Percentiles rank a stretch among this genome's conserved stretches.
These are phyloP conservation scores for Piromyces finnis DNA, from an alignment of 192 early-diverging fungal genomes.

Conservation along the genomic window DNA sequence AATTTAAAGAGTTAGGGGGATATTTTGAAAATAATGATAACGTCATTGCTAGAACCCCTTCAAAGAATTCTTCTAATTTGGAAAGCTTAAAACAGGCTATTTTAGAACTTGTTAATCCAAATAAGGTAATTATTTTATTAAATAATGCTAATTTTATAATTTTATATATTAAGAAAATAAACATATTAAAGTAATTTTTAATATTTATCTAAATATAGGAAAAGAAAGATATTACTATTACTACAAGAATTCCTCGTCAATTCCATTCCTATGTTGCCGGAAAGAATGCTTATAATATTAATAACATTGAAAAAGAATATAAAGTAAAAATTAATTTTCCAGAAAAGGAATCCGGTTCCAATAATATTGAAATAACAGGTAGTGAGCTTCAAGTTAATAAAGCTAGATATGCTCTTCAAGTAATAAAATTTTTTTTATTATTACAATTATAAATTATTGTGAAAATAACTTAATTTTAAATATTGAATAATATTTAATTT, in stretches of 20 bases:
- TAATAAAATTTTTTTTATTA: not conserved
- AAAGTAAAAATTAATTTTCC: not conserved
- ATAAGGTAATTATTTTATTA: not conserved
- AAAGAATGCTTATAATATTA: not conserved
- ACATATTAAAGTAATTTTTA: no score
- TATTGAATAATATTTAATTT: no score
- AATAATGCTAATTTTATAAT: not conserved
- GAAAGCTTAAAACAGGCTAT: slow-evolving; percentile 4
- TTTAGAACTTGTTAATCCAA: not conserved
- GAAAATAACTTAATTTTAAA: no score
- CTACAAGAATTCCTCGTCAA: not conserved
- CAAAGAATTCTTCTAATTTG: slow-evolving; percentile 49
- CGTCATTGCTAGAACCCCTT: slow-evolving; percentile 62
- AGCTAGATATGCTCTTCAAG: not conserved
- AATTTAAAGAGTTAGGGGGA: slow-evolving; percentile 48
- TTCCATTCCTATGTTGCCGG: not conserved
- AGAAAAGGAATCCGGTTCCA: not conserved
- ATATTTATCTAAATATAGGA: not conserved
- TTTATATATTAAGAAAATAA: no score
- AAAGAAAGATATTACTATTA: not conserved
- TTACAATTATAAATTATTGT: no score
- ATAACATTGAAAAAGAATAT: not conserved
- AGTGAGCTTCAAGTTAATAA: not conserved
- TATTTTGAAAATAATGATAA: slow-evolving; percentile 67
- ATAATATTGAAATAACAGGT: not conserved